These are phyloP conservation scores for Dissophora globulifera DNA, from an alignment of 192 early-diverging fungal species.

Conservation along the genomic window DNA sequence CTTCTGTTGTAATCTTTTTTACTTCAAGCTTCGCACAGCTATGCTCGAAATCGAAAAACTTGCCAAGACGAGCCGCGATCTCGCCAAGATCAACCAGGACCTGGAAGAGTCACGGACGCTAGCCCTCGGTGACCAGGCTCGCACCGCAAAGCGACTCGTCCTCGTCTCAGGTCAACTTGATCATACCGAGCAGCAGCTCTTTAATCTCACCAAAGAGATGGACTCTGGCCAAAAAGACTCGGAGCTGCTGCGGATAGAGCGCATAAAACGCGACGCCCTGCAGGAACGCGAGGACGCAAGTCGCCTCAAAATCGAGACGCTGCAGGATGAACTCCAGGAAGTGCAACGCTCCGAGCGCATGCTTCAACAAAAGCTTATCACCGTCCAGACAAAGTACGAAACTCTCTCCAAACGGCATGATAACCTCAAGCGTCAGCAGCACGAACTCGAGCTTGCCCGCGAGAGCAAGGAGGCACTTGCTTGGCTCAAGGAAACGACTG, in stretches of 20 bases:
- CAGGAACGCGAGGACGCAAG: slow-evolving; percentile 45
- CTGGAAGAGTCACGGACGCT: slow-evolving; percentile 32
- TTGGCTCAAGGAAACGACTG: slow-evolving; percentile 52
- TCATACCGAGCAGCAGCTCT: slow-evolving; percentile 40
- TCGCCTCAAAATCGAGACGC: slow-evolving; percentile 22
- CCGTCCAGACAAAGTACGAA: slow-evolving; percentile 39
- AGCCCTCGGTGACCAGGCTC: slow-evolving; percentile 41
- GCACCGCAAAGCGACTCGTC: slow-evolving; percentile 40
- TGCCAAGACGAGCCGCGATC: slow-evolving; percentile 37
- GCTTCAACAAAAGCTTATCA: slow-evolving; percentile 22
- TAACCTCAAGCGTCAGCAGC: slow-evolving; percentile 44
- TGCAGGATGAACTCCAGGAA: slow-evolving; percentile 45
- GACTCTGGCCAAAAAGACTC: slow-evolving; percentile 35
- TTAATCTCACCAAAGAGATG: slow-evolving; percentile 32
- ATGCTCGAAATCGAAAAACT: slow-evolving; percentile 47
- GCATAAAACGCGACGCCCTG: slow-evolving; percentile 19
- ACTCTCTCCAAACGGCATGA: slow-evolving; percentile 39
- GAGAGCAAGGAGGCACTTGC: slow-evolving; percentile 49
- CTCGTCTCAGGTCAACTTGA: slow-evolving; percentile 46
- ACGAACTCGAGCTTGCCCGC: slow-evolving; percentile 43
- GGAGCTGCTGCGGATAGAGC: slow-evolving; percentile 39
- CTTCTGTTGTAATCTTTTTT: not conserved
- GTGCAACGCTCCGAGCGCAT: slow-evolving; percentile 30
- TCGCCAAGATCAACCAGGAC: slow-evolving; percentile 40
- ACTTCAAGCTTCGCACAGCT: slow-evolving; percentile 22